Conservation (phyloP, 1,284 basidiomycete species). For the Exobasidium cylindrosporum region DNA sequence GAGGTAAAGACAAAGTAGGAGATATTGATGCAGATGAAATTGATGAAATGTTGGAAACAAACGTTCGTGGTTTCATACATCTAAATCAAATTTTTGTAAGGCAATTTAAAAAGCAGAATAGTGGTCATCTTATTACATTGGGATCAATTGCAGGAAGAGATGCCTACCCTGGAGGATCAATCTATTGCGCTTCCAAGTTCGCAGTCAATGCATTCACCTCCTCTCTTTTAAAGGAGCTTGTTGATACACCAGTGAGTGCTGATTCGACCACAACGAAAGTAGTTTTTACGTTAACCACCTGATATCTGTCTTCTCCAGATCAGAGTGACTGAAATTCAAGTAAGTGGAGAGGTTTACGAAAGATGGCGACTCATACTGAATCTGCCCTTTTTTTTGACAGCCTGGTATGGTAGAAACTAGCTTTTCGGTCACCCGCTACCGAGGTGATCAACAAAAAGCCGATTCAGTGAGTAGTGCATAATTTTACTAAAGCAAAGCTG, state of each 20-base stretch:
- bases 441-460: constrained; percentile 33
- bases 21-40: constrained; percentile 72
- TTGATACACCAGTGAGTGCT: constrained; percentile 66
- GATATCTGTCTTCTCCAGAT: constrained; percentile 17
- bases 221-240: constrained; percentile 75
- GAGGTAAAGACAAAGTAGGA: constrained; percentile 75
- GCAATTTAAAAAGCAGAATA: constrained; percentile 81
- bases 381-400: neutral
- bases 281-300: constrained; percentile 6
- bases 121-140: constrained; percentile 92
- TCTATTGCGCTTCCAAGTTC: constrained; percentile 67
- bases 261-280: constrained; percentile 20
- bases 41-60: constrained; percentile 81
- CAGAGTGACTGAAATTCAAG: constrained; percentile 48
- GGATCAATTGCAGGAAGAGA: constrained; percentile 90
- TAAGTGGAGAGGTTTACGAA: no score
- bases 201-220: constrained; percentile 86
- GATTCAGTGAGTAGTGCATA: constrained; percentile 28
- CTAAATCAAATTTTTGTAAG: constrained; percentile 67
- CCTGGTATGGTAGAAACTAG: constrained; percentile 79
- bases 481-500: neutral
- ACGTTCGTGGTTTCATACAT: constrained; percentile 82
- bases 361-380: no score
- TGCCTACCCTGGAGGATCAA: constrained; percentile 65
- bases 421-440: constrained; percentile 41